These are phyloP conservation scores for Penicillium hordei DNA, from an alignment of 2,329 filamentous ascomycete species.

Conservation along the genomic window DNA sequence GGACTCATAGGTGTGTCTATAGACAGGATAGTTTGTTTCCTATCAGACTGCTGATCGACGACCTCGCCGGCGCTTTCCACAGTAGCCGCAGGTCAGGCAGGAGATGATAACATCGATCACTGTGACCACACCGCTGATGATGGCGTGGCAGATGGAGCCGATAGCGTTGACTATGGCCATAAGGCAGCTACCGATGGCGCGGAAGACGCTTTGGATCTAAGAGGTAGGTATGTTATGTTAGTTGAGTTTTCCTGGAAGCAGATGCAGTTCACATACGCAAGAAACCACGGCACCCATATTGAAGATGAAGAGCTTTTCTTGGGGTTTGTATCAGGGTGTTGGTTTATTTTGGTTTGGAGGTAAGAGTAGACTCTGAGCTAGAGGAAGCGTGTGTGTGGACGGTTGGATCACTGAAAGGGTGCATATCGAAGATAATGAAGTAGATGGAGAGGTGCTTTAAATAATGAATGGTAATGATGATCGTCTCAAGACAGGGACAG, in stretches of 20 bases:
- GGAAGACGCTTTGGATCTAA: constrained; percentile 61
- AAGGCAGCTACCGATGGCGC: constrained; percentile 63
- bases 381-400: constrained; percentile 32
- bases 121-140: constrained; percentile 65
- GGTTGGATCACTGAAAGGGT: constrained; percentile 31
- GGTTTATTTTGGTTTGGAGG: constrained; percentile 18
- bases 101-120: constrained; percentile 66
- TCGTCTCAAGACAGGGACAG: neutral
- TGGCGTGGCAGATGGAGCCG: constrained; percentile 62
- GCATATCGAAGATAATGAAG: constrained; percentile 22
- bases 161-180: constrained; percentile 70
- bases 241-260: constrained; percentile 23
- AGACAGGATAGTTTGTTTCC: neutral
- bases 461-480: constrained; percentile 7
- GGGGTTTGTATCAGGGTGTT: constrained; percentile 9
- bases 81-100: constrained; percentile 56
- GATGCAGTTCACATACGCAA: constrained; percentile 63
- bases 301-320: constrained; percentile 19
- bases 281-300: constrained; percentile 82
- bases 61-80: constrained; percentile 31
- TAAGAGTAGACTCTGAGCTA: constrained; percentile 20
- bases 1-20: neutral
- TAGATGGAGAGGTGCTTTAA: constrained; percentile 5
- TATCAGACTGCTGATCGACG: constrained; percentile 25
- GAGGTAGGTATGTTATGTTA: constrained; percentile 12